Evolutionary conservation across 176 grass and related monocot genomes (phyloP), one percentile per base, ranked within the genome.

Genomic region (Puya raimondii): DNA sequence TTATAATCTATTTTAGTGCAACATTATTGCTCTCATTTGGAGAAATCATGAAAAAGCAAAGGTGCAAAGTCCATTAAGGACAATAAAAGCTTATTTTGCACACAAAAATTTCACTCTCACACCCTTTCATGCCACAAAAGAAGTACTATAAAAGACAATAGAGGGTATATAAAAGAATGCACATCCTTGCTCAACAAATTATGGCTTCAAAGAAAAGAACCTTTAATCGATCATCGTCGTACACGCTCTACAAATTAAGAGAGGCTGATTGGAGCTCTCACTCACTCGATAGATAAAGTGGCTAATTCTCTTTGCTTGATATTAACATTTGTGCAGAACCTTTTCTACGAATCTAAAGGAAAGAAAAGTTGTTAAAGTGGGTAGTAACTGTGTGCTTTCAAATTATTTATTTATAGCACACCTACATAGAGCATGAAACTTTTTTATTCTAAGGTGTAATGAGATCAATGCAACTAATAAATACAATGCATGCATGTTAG

Each of bases 391-490:
- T 69, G 26, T 14, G 64, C 21, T 50, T 51, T 26, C 22, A 65
- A 26, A 56, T n/a, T 27, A 47, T 84, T 75, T 42, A 42, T 42
- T 7, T 42, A 42, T 42, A 42, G 74, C 64, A 33, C 15, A 61
- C 33, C 52, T 49, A 48, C 68, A 42, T 42, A 42, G 33, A 42
- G 4, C 33, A 42, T 42, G 33, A 42, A 42, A 42, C 51, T 76
- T 53, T 74, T 78, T 73, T 74, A 50, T 74, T 53, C 68, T 68
- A 63, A 81, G 23, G 53, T 51, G 29, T 68, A 68, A 67, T 85
- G 68, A 76, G 26, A 68, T 71, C 76, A 79, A 17, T 80, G 75
- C 64, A 68, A 76, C 72, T 68, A 80, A 76, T 80, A 71, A 26
- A 26, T 26, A 76, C 64, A 80, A 72, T 27, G 26, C 52, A 50